phyloP scores from a whole-genome alignment of 2,329 filamentous ascomycete species.

The Venturia effusa region DNA sequence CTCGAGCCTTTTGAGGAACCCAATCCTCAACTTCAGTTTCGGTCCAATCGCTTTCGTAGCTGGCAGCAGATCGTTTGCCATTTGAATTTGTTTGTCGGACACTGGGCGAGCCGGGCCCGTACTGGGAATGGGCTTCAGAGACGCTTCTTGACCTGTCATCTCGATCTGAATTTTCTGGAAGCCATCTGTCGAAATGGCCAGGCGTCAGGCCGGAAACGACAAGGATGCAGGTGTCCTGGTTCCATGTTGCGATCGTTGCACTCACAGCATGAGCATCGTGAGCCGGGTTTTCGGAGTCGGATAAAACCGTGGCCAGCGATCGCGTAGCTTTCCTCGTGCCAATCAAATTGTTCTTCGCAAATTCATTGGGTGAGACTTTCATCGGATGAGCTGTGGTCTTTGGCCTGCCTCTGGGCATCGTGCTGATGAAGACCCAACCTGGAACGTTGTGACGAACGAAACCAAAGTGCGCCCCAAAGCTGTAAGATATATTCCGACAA shows the following conservation, averaged over 20 bases:
- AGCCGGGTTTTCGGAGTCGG: neutral
- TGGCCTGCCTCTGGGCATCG: neutral
- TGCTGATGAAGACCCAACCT: neutral
- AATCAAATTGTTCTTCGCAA: neutral
- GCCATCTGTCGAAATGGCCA: slow-evolving; percentile 1
- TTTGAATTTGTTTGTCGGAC: neutral
- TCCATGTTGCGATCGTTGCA: slow-evolving; percentile 4
- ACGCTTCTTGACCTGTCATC: neutral
- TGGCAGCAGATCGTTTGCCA: neutral
- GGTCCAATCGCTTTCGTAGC: slow-evolving; percentile 6
- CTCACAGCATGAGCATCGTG: neutral
- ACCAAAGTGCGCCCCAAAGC: neutral
- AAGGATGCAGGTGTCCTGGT: neutral
- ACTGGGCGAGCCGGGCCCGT: neutral
- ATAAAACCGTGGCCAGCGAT: neutral
- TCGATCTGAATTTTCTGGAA: neutral
- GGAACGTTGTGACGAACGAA: neutral
- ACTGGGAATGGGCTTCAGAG: slow-evolving; percentile 4
- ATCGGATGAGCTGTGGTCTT: neutral
- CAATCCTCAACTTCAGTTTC: slow-evolving; percentile 8
- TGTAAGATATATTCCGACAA: neutral
- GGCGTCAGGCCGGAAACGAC: slow-evolving; percentile 8
- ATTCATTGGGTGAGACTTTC: neutral
- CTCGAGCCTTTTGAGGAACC: slow-evolving; percentile 4
- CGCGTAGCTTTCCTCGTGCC: neutral